Evolutionary conservation across 371 early-diverging fungal genomes (phyloP), one percentile per base, ranked within the genome.

Genomic region (Circinella umbellata): DNA sequence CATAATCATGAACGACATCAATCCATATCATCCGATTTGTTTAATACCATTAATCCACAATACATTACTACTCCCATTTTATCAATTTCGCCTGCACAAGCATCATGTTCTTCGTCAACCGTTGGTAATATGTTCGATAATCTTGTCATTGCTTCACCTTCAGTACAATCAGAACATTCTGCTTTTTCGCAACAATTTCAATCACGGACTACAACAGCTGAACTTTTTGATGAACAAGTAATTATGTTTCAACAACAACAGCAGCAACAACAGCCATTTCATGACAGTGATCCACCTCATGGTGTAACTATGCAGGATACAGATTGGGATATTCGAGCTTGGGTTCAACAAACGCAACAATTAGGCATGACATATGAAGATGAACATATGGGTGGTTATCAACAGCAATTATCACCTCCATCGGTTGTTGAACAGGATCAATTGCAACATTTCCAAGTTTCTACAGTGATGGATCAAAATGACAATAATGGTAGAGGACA

Each of bases 51-150:
- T 4, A 57, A 57, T n/a, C 57, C 57, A 13, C 57, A 57, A 10
- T 57, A n/a, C 27, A 57, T 57, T 61, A 42, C 62, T 7, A 46
- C 51, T 4, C 34, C 64, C 49, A 27, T 46, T 17, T 51, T 51
- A 13, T 36, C 51, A 13, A 36, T 36, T 36, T 64, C 64, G 4
- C 64, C 64, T 48, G 64, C 47, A 49, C 64, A 64, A 18, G 62
- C 17, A 35, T 64, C 64, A 18, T 64, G 15, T 34, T 48, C 48
- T 9, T 64, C 64, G 0, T 42, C 62, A 0, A 39, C 34, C 8
- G 5, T 61, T n/a, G 62, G 42, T 42, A 18, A 27, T 11, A 64
- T 64, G 51, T 34, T 64, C 35, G 42, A 35, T 17, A 10, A 51
- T 8, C 64, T 64, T 51, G 42, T 20, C 11, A 51, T 64, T 49